Evolutionary conservation across 2,329 filamentous ascomycete species (phyloP).

Genomic region (Zarea fungicola): DNA sequence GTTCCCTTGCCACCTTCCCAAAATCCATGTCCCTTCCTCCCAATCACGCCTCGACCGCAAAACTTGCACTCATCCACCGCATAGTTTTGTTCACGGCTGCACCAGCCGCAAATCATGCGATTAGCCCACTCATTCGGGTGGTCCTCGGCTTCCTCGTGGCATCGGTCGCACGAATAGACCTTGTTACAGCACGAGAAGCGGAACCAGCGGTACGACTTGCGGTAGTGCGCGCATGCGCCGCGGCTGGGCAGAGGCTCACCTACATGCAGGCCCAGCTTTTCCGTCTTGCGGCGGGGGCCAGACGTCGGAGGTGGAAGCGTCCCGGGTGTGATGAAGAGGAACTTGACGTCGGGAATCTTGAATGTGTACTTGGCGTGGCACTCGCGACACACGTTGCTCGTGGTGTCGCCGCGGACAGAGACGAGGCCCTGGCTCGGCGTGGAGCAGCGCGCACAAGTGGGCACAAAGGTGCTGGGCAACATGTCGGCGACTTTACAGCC

Average conservation of each 20-base stretch:
- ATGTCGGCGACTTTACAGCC: conserved; percentile 72
- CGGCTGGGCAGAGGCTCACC: conserved; percentile 50
- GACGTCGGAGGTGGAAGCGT: conserved; percentile 34
- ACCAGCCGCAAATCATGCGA: conserved; percentile 76
- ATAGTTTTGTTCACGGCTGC: conserved; percentile 77
- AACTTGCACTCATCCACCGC: conserved; percentile 68
- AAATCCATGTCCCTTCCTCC: conserved; percentile 62
- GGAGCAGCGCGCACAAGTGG: conserved; percentile 73
- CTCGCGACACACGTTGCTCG: conserved; percentile 69
- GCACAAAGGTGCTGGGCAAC: conserved; percentile 72
- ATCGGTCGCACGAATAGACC: conserved; percentile 61
- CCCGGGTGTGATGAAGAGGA: conserved; percentile 62
- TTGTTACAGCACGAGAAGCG: conserved; percentile 57
- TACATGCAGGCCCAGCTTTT: conserved; percentile 51
- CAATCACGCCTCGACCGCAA: conserved; percentile 65
- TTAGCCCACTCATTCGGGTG: conserved; percentile 78
- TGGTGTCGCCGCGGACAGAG: conserved; percentile 67
- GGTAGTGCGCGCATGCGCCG: conserved; percentile 55
- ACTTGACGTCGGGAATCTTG: conserved; percentile 71
- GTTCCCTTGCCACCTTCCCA: conserved; percentile 86
- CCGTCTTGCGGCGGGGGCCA: conserved; percentile 41
- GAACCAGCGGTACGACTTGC: conserved; percentile 58
- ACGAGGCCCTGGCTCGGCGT: conserved; percentile 62
- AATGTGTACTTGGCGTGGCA: conserved; percentile 79
- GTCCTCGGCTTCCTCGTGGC: conserved; percentile 66